phyloP scores from a whole-genome alignment of 2,329 filamentous ascomycete species.

The Exophiala alcalophila region DNA sequence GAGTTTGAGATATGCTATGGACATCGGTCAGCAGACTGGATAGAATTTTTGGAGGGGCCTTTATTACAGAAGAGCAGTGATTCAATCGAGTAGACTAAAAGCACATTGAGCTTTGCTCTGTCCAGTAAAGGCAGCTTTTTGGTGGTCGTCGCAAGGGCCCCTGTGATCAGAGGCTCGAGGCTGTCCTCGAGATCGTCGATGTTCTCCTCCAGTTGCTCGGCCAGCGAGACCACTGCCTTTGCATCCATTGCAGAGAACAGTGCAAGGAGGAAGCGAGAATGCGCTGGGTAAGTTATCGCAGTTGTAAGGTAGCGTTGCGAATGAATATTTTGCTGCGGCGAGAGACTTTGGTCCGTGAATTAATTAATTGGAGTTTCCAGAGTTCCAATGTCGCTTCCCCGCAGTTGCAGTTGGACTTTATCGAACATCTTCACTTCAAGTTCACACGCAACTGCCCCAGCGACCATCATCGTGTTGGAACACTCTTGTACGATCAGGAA shows the following conservation, averaged over 20 bases:
- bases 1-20: slow-evolving; percentile 68
- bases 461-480: too few relatives aligned
- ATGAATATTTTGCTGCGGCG: too few relatives aligned
- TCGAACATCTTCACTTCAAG: too few relatives aligned
- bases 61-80: slow-evolving; percentile 72
- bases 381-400: too few relatives aligned
- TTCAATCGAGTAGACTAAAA: slow-evolving; percentile 84
- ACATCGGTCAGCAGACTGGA: slow-evolving; percentile 10
- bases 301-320: too few relatives aligned
- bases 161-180: slow-evolving; percentile 69
- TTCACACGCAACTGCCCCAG: too few relatives aligned
- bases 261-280: too few relatives aligned
- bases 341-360: too few relatives aligned
- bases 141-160: slow-evolving; percentile 63
- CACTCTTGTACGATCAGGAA: too few relatives aligned
- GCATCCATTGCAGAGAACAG: slow-evolving; percentile 24
- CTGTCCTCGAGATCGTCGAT: slow-evolving; percentile 74
- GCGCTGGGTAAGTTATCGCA: too few relatives aligned
- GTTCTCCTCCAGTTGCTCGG: slow-evolving; percentile 72
- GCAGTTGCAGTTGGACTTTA: too few relatives aligned
- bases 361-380: too few relatives aligned
- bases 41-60: neutral
- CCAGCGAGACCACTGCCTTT: slow-evolving; percentile 54
- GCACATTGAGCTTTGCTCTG: slow-evolving; percentile 89
- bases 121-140: slow-evolving; percentile 86